phyloP scores from a whole-genome alignment of 148 eudicot species.

The Cornus florida region DNA sequence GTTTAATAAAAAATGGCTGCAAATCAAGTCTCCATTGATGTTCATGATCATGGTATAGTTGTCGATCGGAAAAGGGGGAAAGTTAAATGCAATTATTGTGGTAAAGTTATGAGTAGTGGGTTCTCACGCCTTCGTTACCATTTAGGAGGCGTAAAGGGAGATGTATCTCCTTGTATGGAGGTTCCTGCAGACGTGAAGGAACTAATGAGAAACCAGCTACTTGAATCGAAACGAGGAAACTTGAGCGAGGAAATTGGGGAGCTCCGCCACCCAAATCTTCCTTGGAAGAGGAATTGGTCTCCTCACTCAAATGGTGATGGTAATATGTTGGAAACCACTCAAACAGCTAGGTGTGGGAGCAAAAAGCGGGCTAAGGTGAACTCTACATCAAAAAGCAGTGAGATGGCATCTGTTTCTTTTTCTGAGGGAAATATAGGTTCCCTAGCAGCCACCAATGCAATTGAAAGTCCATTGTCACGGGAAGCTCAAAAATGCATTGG shows the following conservation, averaged over 20 bases:
- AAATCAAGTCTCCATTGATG: slow-evolving; percentile 13
- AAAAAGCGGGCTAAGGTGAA: slow-evolving; percentile 12
- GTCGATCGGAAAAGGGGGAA: slow-evolving; percentile 31
- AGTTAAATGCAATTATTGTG: slow-evolving; percentile 57
- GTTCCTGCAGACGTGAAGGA: slow-evolving; percentile 44
- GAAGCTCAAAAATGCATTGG: slow-evolving; percentile 37
- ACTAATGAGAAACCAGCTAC: slow-evolving; percentile 21
- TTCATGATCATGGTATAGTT: slow-evolving; percentile 43
- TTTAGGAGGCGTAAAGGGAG: slow-evolving; percentile 44
- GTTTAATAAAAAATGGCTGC: slow-evolving; percentile 12
- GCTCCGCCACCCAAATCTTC: slow-evolving; percentile 21
- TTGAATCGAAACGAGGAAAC: slow-evolving; percentile 23
- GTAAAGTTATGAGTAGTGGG: slow-evolving; percentile 38
- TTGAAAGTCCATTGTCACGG: slow-evolving; percentile 22
- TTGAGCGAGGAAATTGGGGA: slow-evolving; percentile 42
- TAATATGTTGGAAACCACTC: slow-evolving; percentile 1
- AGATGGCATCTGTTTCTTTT: background rate
- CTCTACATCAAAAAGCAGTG: slow-evolving; percentile 1
- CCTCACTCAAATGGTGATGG: slow-evolving; percentile 15
- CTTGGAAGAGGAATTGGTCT: slow-evolving; percentile 33
- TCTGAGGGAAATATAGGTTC: slow-evolving; percentile 7
- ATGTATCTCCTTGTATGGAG: slow-evolving; percentile 30
- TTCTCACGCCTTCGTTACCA: slow-evolving; percentile 47
- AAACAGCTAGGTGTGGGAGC: slow-evolving; percentile 5
- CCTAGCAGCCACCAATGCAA: slow-evolving; percentile 8